Evolutionary conservation across 2,329 filamentous ascomycete genomes (phyloP).

Genomic region (Xylaria sp.): DNA sequence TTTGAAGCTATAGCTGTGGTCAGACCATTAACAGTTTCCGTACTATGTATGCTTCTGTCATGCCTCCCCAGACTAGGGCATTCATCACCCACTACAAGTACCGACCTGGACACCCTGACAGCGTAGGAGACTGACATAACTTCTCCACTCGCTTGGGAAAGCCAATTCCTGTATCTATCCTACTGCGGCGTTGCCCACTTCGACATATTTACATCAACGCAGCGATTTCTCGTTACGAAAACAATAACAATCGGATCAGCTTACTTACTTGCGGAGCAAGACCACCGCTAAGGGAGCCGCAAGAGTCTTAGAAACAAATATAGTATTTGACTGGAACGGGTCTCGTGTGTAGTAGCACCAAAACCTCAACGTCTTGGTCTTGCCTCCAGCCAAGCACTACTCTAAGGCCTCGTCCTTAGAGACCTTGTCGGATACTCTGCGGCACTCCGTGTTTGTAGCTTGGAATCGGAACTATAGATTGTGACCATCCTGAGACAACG

Average conservation of each 20-base stretch:
- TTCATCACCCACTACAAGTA: conserved; percentile 36
- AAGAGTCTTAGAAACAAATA: conserved; percentile 13
- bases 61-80: conserved; percentile 34
- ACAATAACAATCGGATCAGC: conserved; percentile 18
- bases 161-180: conserved; percentile 28
- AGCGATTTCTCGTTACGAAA: conserved; percentile 27
- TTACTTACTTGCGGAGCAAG: conserved; percentile 14
- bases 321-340: conserved; percentile 10
- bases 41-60: conserved; percentile 31
- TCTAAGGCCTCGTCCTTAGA: conserved; percentile 9
- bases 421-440: conserved; percentile 19
- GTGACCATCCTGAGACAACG: conserved; percentile 8
- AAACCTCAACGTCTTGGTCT: conserved; percentile 14
- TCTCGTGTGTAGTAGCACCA: conserved; percentile 15
- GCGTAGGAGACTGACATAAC: conserved; percentile 38
- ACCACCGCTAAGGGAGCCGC: conserved; percentile 13
- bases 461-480: conserved; percentile 16
- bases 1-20: conserved; percentile 38
- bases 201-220: conserved; percentile 32
- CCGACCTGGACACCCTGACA: conserved; percentile 37
- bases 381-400: conserved; percentile 11
- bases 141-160: conserved; percentile 36
- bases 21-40: conserved; percentile 33
- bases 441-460: conserved; percentile 12
- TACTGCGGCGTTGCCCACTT: conserved; percentile 28